Percentiles rank a stretch among this genome's conserved stretches.
phyloP scores from a whole-genome alignment of 192 early-diverging fungal genomes.

The Gamsiella multidivaricata region DNA sequence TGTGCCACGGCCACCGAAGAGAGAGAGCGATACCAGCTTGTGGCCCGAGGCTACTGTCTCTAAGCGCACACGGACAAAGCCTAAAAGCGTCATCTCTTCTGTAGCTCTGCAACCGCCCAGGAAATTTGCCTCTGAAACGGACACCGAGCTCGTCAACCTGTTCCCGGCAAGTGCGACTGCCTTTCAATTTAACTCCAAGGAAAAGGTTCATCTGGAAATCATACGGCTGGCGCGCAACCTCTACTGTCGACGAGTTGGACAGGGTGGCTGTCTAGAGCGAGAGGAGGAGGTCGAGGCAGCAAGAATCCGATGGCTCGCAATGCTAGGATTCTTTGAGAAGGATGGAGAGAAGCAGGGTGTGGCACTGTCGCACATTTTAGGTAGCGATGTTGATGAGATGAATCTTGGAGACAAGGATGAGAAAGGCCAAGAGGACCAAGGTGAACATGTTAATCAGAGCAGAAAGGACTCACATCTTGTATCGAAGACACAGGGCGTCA shows the following conservation, averaged over 20 bases:
- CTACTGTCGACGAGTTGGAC: constrained; percentile 37
- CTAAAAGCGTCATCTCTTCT: not conserved
- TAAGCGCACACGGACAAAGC: constrained; percentile 9
- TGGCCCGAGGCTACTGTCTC: not conserved
- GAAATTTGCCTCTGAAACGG: not conserved
- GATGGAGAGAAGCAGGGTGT: constrained; percentile 24
- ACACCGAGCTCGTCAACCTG: constrained; percentile 21
- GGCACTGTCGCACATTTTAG: constrained; percentile 5
- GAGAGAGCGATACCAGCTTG: not conserved
- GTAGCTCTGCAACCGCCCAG: not conserved
- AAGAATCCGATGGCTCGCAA: constrained; percentile 17
- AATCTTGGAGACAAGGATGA: constrained; percentile 20
- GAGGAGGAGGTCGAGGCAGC: constrained; percentile 26
- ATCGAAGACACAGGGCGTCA: no score
- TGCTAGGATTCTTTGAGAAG: constrained; percentile 31
- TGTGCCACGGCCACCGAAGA: no score
- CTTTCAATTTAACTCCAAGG: constrained; percentile 27
- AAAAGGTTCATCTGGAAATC: constrained; percentile 42
- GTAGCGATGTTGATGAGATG: constrained; percentile 37
- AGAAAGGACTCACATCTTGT: no score
- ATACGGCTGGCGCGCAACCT: constrained; percentile 52
- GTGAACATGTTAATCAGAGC: not conserved
- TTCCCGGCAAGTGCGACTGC: constrained; percentile 41
- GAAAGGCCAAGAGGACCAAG: not conserved
- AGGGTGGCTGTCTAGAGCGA: constrained; percentile 11